These are phyloP conservation scores for Amyloporia xantha DNA, from an alignment of 768 basidiomycete species.

Conservation along the genomic window DNA sequence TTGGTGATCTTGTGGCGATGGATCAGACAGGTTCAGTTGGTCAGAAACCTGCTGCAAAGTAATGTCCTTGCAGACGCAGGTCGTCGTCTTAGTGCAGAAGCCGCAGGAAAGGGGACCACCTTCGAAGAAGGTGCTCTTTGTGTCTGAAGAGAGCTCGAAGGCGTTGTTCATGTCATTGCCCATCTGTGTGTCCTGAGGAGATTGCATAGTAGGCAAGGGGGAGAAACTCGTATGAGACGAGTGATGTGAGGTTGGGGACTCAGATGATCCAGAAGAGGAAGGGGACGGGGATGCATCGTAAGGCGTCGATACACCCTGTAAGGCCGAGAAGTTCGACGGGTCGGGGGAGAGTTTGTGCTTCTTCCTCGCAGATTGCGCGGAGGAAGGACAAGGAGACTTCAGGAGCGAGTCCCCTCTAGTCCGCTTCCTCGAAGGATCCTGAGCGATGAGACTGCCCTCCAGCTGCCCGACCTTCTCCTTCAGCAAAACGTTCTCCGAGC, in stretches of 20 bases:
- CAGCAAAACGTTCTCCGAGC: constrained; percentile 57
- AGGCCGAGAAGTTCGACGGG: constrained; percentile 9
- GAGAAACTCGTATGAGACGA: constrained; percentile 38
- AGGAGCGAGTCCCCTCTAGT: constrained; percentile 45
- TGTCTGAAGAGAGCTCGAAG: constrained; percentile 32
- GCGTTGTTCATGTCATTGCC: constrained; percentile 26
- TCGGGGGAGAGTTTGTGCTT: constrained; percentile 22
- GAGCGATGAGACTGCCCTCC: constrained; percentile 19
- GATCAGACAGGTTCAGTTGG: constrained; percentile 13
- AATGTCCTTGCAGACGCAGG: constrained; percentile 76
- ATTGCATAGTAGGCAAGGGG: constrained; percentile 21
- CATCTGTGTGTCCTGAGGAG: constrained; percentile 23
- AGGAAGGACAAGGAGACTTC: constrained; percentile 22
- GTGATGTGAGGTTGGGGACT: constrained; percentile 38
- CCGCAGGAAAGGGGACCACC: constrained; percentile 51
- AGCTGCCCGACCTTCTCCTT: constrained; percentile 33
- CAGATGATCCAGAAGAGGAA: constrained; percentile 23
- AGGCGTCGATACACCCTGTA: not conserved
- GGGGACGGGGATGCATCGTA: constrained; percentile 22
- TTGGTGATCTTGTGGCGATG: constrained; percentile 20
- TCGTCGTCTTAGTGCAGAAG: constrained; percentile 61
- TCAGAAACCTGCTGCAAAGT: constrained; percentile 39
- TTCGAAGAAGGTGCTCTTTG: constrained; percentile 21
- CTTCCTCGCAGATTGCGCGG: constrained; percentile 31
- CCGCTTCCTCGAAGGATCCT: constrained; percentile 45